Evolutionary conservation across 169 alveolate genomes (phyloP), one percentile per base, ranked within the genome.

Genomic region (Plasmodium blacklocki): DNA sequence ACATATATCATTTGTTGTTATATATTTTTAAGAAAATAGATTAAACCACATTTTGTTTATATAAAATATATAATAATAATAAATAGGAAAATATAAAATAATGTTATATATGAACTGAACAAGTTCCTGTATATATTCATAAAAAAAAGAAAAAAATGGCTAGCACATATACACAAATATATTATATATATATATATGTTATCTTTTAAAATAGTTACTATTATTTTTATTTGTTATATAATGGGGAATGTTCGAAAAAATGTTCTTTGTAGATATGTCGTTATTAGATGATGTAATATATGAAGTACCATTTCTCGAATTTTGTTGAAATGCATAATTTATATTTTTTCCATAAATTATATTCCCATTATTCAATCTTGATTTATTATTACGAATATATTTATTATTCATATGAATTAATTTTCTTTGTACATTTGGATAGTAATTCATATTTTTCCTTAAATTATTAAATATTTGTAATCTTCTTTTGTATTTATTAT

Each of bases 371-470:
- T 74, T 26, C 60, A 74, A 23, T 59, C 73, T 58, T 64, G 29
- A 18, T 43, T 74, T 74, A 58, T 74, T 74, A 29, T 43, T 59
- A 59, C 56, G 43, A 43, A 74, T 74, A 59, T 74, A 59, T 74
- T 74, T 74, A 11, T 74, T 73, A 74, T 74, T 74, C 72, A 74
- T 74, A 59, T 74, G 73, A 26, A 43, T 58, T n/a, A 74, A 49
- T n/a, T 56, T 12, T 26, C 11, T 58, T 59, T 15, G 88, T 59
- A 73, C 50, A 26, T 63, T 19, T 26, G 72, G 62, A 15, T 59
- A 74, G 7, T 50, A 4, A 74, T 74, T 52, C 8, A 66, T 14
- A 60, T 59, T 74, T 26, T 47, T 50, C 45, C 58, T 54, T 66
- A 60, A 59, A 50, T 50, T 64, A 50, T 23, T 64, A 39, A 26